Base-by-base conservation (phyloP, 2,329 filamentous ascomycete genomes). In the Reticulascus tulasneorum region DNA sequence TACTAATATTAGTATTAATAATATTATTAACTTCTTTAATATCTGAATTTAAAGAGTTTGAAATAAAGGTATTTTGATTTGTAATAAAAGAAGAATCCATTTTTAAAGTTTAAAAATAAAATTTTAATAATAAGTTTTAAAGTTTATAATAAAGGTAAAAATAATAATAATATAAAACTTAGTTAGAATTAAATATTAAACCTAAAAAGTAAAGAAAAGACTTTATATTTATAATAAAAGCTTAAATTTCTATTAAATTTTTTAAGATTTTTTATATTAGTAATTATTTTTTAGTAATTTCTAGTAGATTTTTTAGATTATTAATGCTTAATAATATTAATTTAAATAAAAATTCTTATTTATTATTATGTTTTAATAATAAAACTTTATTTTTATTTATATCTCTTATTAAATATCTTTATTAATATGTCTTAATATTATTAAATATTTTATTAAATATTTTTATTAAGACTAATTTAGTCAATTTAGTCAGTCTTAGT, bases 71-170 rank as follows among this genome's bases (percentile, higher is more conserved):
- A n/a, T n/a, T n/a, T n/a, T n/a, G n/a, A n/a, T n/a, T n/a, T n/a
- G n/a, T 27, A 27, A 13, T 27, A 27, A 13, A 27, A 13, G 49
- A n/a, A 9, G 45, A 22, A 20, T 45, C 36, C 9, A 9, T 9
- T n/a, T 6, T 29, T 29, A 16, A 29, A 19, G 11, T 16, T 27
- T 27, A 27, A 16, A 7, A 13, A 27, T 31, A 31, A 20, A 13
- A 9, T 11, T 31, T 11, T 31, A 20, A 31, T 31, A 31, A 21
- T 12, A 20, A 13, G 13, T 18, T 13, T 7, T 13, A 6, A 6
- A 6, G 17, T 27, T 11, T 27, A n/a, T 27, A 13, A 27, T n/a
- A 27, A 27, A 6, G 10, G 24, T 13, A 13, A 27, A 6, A 11
- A 27, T 27, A 27, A 16, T 6, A 27, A 16, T 6, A 6, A 11